Percentiles rank a stretch among this genome's conserved stretches.
Evolutionary conservation across 2,329 filamentous ascomycete species (phyloP).

Genomic region (Paracorniculantispora psalliotae): DNA sequence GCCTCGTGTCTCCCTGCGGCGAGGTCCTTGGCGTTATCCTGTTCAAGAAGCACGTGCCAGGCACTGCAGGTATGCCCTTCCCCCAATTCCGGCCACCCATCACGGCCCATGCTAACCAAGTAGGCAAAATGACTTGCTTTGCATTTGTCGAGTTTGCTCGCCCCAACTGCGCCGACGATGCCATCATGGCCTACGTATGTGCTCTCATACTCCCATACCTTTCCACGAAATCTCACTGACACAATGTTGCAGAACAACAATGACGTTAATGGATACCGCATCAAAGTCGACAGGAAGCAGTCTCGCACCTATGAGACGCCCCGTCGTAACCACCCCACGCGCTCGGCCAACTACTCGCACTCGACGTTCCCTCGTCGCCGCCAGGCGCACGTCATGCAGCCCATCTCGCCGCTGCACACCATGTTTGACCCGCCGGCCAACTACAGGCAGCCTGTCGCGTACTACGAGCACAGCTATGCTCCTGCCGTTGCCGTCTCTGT

Average conservation of each 20-base stretch:
- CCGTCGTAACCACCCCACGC: constrained; percentile 12
- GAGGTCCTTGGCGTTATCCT: constrained; percentile 27
- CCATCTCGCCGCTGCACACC: constrained; percentile 8
- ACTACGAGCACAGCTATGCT: too few relatives aligned
- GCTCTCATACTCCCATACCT: not conserved
- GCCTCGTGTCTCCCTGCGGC: constrained; percentile 35
- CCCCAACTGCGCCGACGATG: constrained; percentile 32
- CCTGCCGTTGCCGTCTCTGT: too few relatives aligned
- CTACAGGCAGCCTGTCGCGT: not conserved
- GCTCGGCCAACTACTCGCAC: constrained; percentile 7
- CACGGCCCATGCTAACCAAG: constrained; percentile 14
- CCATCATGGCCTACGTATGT: constrained; percentile 34
- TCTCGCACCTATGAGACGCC: constrained; percentile 20
- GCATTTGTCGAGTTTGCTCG: constrained; percentile 37
- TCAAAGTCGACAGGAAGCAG: constrained; percentile 36
- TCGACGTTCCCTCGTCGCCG: constrained; percentile 13
- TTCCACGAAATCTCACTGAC: not conserved
- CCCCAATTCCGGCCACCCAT: not conserved
- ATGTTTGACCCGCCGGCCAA: constrained; percentile 5
- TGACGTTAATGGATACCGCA: constrained; percentile 25
- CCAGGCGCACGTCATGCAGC: not conserved
- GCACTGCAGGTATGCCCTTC: constrained; percentile 15
- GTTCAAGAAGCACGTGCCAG: constrained; percentile 21
- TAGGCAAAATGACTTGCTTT: constrained; percentile 23
- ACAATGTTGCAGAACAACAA: constrained; percentile 26